These are phyloP conservation scores for Crithidia bombi DNA, from an alignment of 208 protist genomes.

Conservation along the genomic window DNA sequence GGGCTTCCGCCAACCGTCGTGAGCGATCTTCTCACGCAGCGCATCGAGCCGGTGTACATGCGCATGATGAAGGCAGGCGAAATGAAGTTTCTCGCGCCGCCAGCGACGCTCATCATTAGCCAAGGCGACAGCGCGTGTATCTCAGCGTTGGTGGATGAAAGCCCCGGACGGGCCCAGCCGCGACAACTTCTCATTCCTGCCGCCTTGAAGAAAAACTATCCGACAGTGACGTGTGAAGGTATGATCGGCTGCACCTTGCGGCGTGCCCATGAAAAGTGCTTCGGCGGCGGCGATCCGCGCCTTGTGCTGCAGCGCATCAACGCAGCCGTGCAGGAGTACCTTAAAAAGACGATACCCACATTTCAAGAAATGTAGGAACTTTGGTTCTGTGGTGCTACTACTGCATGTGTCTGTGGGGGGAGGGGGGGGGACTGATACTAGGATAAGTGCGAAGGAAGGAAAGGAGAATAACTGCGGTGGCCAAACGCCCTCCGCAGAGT, in stretches of 20 bases:
- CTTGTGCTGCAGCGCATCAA: slow-evolving; percentile 41
- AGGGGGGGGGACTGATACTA: too few species aligned
- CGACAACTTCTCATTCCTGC: slow-evolving; percentile 51
- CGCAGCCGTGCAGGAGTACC: slow-evolving; percentile 35
- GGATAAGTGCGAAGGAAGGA: too few species aligned
- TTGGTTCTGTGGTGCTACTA: neutral
- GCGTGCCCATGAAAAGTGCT: slow-evolving; percentile 38
- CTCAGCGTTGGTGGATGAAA: slow-evolving; percentile 44
- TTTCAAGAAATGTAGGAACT: slow-evolving; percentile 24
- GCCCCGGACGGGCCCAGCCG: slow-evolving; percentile 46
- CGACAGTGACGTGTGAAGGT: slow-evolving; percentile 50
- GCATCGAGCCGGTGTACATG: slow-evolving; percentile 51
- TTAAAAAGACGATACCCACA: slow-evolving; percentile 22
- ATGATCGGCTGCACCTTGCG: slow-evolving; percentile 48
- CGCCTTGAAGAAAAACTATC: slow-evolving; percentile 42
- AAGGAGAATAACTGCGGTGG: too few species aligned
- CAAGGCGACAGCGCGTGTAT: slow-evolving; percentile 57
- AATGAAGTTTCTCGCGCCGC: slow-evolving; percentile 48
- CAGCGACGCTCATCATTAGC: slow-evolving; percentile 58
- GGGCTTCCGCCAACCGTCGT: slow-evolving; percentile 44
- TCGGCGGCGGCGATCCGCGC: slow-evolving; percentile 42
- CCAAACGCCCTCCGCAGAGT: too few species aligned
- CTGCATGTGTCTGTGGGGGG: neutral
- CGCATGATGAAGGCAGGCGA: slow-evolving; percentile 31
- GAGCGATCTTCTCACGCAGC: slow-evolving; percentile 42